Evolutionary conservation across 2,329 filamentous ascomycete species (phyloP).

Genomic region (Claviceps digitariae): DNA sequence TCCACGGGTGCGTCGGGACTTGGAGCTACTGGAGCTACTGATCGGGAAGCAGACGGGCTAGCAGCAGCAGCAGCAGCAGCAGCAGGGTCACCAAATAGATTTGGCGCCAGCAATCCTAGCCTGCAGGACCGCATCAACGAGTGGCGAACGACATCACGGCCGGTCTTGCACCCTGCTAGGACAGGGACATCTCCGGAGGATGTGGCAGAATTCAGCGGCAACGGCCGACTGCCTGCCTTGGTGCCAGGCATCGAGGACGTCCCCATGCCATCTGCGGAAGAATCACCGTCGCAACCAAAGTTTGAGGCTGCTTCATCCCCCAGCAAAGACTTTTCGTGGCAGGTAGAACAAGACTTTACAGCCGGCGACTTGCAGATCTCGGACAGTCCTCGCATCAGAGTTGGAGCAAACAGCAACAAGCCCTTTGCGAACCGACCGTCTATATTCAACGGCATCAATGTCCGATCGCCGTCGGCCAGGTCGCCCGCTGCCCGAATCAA

Average conservation of each 20-base stretch:
- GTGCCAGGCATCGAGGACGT: slow-evolving; percentile 25
- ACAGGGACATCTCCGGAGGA: neutral
- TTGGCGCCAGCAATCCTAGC: neutral
- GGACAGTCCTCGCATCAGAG: slow-evolving; percentile 38
- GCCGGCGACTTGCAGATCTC: slow-evolving; percentile 41
- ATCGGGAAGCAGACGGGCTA: neutral
- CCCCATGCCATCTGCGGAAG: slow-evolving; percentile 22
- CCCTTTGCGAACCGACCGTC: slow-evolving; percentile 22
- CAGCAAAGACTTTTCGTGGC: slow-evolving; percentile 40
- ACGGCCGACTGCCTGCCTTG: slow-evolving; percentile 22
- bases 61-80: neutral
- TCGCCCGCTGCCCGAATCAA: slow-evolving; percentile 6
- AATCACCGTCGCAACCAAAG: neutral
- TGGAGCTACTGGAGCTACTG: neutral
- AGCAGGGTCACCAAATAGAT: neutral
- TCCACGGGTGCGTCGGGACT: neutral
- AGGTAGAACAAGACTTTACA: slow-evolving; percentile 44
- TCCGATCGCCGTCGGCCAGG: slow-evolving; percentile 13
- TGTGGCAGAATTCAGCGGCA: slow-evolving; percentile 14
- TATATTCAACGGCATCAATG: slow-evolving; percentile 16
- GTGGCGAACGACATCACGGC: slow-evolving; percentile 4
- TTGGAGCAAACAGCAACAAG: slow-evolving; percentile 16
- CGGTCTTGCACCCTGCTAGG: neutral
- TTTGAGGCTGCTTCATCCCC: slow-evolving; percentile 21
- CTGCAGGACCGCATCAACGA: slow-evolving; percentile 5